These are phyloP conservation scores for Spiraea crenata DNA, from an alignment of 331 rosid genomes.

Conservation along the genomic window DNA sequence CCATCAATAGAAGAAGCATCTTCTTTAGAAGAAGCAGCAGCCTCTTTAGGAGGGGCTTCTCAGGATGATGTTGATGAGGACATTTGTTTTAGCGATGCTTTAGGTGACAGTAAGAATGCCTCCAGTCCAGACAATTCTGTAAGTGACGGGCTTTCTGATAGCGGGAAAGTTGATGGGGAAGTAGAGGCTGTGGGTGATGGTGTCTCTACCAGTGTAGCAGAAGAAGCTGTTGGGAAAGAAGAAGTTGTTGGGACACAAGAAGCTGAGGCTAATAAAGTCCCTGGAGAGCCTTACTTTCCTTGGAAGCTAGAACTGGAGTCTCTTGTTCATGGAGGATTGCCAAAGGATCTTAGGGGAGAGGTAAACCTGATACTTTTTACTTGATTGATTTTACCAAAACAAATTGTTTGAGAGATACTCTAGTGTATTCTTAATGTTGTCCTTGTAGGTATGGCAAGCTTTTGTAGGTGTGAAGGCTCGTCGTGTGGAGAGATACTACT, in stretches of 20 bases:
- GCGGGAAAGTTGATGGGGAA: constrained; percentile 17
- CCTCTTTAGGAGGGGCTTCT: constrained; percentile 31
- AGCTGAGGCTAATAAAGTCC: constrained; percentile 29
- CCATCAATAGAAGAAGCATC: constrained; percentile 45
- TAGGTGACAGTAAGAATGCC: not conserved
- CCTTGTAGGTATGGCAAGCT: constrained; percentile 97
- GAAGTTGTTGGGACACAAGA: constrained; percentile 31
- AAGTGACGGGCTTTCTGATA: constrained; percentile 10
- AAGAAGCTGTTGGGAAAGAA: constrained; percentile 12
- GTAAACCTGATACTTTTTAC: constrained; percentile 38
- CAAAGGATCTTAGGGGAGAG: constrained; percentile 95
- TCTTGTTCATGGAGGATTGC: constrained; percentile 90
- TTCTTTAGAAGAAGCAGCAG: constrained; percentile 45
- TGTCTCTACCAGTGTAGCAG: not conserved
- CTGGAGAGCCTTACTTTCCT: constrained; percentile 37
- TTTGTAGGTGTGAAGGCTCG: constrained; percentile 87
- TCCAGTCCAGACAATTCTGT: not conserved
- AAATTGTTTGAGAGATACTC: constrained; percentile 26
- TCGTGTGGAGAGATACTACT: constrained; percentile 69
- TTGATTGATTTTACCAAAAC: constrained; percentile 26
- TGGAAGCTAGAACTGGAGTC: constrained; percentile 74
- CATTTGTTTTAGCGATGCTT: constrained; percentile 17
- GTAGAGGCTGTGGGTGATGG: constrained; percentile 17
- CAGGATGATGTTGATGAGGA: constrained; percentile 28
- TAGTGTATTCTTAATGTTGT: constrained; percentile 40